These are phyloP conservation scores for Fusarium subtropicale DNA, from an alignment of 2,329 filamentous ascomycete species.

Conservation along the genomic window DNA sequence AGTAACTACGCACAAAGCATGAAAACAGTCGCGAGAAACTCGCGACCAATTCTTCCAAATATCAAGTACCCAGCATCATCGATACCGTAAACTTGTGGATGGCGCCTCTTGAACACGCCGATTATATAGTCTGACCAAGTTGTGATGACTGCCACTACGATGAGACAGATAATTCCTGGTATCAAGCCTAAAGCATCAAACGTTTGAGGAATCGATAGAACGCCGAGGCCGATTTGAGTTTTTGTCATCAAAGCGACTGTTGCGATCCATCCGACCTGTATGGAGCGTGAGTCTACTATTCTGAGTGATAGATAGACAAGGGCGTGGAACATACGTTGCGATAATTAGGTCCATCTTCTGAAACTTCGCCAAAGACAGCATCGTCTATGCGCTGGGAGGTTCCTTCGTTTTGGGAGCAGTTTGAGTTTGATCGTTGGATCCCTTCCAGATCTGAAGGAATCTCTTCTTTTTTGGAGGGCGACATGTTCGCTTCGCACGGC, in stretches of 20 bases:
- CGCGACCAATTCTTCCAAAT: conserved; percentile 60
- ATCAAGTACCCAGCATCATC: conserved; percentile 63
- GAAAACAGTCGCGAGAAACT: conserved; percentile 54
- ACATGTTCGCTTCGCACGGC: background rate
- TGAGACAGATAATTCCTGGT: conserved; percentile 59
- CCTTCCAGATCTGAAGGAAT: conserved; percentile 15
- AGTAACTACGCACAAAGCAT: conserved; percentile 49
- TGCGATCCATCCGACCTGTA: conserved; percentile 57
- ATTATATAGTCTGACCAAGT: conserved; percentile 53
- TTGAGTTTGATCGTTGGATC: background rate
- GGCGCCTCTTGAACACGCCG: conserved; percentile 62
- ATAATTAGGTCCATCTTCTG: conserved; percentile 22
- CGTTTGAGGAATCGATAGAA: conserved; percentile 61
- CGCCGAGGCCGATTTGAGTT: conserved; percentile 58
- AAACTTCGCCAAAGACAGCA: conserved; percentile 24
- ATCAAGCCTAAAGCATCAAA: conserved; percentile 61
- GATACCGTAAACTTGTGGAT: conserved; percentile 64
- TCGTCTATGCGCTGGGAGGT: conserved; percentile 13
- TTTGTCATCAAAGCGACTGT: conserved; percentile 60
- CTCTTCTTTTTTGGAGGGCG: conserved; percentile 22
- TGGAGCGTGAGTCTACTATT: background rate
- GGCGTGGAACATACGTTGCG: conserved; percentile 4
- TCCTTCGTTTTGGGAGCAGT: background rate
- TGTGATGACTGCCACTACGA: conserved; percentile 54
- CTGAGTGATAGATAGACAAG: background rate